Percentiles rank a stretch among this genome's conserved stretches.
Evolutionary conservation across 495 filamentous ascomycete genomes (phyloP).

Genomic region (Sordaria brevicollis): DNA sequence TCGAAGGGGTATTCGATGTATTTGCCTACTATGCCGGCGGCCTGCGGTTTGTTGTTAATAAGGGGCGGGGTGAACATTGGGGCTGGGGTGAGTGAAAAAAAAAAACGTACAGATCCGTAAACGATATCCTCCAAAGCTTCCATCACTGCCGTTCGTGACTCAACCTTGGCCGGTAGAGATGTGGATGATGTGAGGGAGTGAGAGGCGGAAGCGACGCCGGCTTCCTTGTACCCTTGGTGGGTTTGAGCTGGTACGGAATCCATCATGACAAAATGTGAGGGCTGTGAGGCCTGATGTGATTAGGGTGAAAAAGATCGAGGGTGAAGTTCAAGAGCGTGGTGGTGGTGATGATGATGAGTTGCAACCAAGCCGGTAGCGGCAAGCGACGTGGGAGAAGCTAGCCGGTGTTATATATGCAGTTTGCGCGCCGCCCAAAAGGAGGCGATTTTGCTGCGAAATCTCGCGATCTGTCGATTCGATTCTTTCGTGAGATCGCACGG

Average conservation of each 20-base stretch:
- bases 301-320: background rate
- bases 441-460: background rate
- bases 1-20: conserved; percentile 97
- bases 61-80: background rate
- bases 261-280: conserved; percentile 1
- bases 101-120: conserved; percentile 72
- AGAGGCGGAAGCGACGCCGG: background rate
- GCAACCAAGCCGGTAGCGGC: background rate
- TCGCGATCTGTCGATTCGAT: background rate
- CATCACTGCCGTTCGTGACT: conserved; percentile 36
- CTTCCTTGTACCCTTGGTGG: conserved; percentile 2
- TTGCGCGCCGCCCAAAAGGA: background rate
- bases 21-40: conserved; percentile 86
- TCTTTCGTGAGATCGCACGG: background rate
- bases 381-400: background rate
- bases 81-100: background rate
- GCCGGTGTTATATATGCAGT: background rate
- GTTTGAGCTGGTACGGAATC: conserved; percentile 4
- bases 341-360: background rate
- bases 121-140: conserved; percentile 71
- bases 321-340: background rate
- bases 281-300: background rate
- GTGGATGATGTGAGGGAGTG: conserved; percentile 4
- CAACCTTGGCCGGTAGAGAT: conserved; percentile 4
- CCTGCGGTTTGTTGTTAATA: conserved; percentile 32